Evolutionary conservation across 331 rosid species (phyloP).

Genomic region (Pyracantha coccinea): DNA sequence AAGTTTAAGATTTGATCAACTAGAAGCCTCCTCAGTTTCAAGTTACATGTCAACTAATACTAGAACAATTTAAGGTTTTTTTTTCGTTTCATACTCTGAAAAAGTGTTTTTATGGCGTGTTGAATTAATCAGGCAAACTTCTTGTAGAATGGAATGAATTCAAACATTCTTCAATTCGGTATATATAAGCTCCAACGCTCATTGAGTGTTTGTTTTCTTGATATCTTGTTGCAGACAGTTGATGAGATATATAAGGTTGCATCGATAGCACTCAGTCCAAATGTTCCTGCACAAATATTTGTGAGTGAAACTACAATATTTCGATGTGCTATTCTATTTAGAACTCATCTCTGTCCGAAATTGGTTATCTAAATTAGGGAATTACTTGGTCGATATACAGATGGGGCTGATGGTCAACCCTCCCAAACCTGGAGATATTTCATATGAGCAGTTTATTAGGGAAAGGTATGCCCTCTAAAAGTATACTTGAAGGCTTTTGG

Average conservation of each 20-base stretch:
- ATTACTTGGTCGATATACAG: slow-evolving; percentile 37
- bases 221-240: slow-evolving; percentile 63
- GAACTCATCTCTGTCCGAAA: not conserved
- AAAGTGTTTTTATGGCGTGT: not conserved
- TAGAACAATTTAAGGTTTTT: not conserved
- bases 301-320: slow-evolving; percentile 47
- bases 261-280: slow-evolving; percentile 84
- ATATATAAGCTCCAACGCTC: slow-evolving; percentile 1
- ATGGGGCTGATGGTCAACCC: slow-evolving; percentile 96
- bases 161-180: not conserved
- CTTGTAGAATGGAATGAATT: not conserved
- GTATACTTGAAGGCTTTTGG: not conserved
- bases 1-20: not conserved
- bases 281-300: slow-evolving; percentile 98
- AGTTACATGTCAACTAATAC: not conserved
- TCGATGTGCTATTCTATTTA: slow-evolving; percentile 11
- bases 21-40: not conserved
- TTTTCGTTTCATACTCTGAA: not conserved
- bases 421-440: slow-evolving; percentile 93
- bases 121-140: not conserved
- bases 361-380: slow-evolving; percentile 7
- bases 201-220: slow-evolving; percentile 19
- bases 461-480: slow-evolving; percentile 57
- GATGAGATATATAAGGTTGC: slow-evolving; percentile 95
- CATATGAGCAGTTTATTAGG: slow-evolving; percentile 69